Evolutionary conservation across 768 basidiomycete species (phyloP), one percentile per base, ranked within the genome.

Genomic region (Amanita fuliginea): DNA sequence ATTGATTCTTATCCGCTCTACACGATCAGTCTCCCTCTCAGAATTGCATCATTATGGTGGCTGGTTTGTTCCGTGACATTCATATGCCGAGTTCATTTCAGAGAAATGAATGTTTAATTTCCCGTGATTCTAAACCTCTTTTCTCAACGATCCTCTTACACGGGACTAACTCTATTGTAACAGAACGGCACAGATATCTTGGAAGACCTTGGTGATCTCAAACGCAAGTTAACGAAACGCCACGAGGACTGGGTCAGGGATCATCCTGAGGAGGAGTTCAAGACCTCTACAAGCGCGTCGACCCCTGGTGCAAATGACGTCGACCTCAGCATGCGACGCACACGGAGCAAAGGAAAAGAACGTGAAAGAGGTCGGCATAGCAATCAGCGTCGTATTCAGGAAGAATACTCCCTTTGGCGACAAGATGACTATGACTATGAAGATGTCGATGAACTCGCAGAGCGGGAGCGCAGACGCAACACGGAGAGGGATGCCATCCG

Each of bases 101-200:
- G 19, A 48, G n/a, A 41, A 18, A 48, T 48, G 47, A 24, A 11
- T 11, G 7, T 41, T 40, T 32, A 18, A 10, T 30, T 22, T 37
- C 36, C 2, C 16, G 35, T 47, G 36, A 37, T 39, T 28, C 36
- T 24, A 30, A 4, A 10, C 26, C 32, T 16, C 37, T 22, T 48
- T 14, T 41, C 39, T 41, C 18, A 11, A n/a, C 14, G n/a, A 37
- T 34, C 21, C 28, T 19, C 24, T 30, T n/a, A 28, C 24, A 9
- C 10, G 21, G 16, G 24, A 39, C 9, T 30, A 22, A 39, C 14
- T 14, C 30, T 32, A 4, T 40, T 14, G 33, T 26, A 51, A 55
- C 62, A 86, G 83, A 83, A 86, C 48, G 86, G 86, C 14, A 78
- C 86, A 59, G 76, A 85, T 49, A 84, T 89, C 45, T 73, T 90